Evolutionary conservation across 495 filamentous ascomycete genomes (phyloP), one percentile per base, ranked within the genome.

Genomic region (Gamarada debralockiae): DNA sequence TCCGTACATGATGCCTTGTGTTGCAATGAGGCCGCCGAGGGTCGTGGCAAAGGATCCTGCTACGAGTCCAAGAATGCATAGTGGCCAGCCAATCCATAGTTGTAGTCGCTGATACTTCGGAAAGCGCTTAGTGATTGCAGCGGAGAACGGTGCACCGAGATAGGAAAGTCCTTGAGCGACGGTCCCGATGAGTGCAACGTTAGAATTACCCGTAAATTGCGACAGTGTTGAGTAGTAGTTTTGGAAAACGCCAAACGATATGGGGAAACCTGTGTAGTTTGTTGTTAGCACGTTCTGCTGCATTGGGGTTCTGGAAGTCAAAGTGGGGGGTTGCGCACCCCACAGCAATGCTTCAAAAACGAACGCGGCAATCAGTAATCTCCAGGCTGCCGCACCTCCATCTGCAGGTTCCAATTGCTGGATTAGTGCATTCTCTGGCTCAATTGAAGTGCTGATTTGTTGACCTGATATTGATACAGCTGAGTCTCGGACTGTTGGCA

Each of bases 1-100:
- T 6, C 69, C 69, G 49, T 71, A 71, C 15, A 69, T 56, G 17
- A 67, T 42, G 0, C 69, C 69, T 57, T 71, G 69, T 5, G 69
- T 70, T 5, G 68, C 29, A 24, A 71, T 65, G 6, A 71, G 61
- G 18, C 27, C 52, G 14, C 43, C 47, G 7, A 71, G 48, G 18
- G 58, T 59, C 4, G 55, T 55, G 1, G 60, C 66, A 42, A 71
- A 71, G 10, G 66, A 69, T 12, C 58, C 63, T 0, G 59, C 58
- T 18, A 63, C 37, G 17, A 71, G 59, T 3, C 60, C 62, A 1
- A 54, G 13, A 9, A 67, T 47, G 46, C 62, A 62, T 0, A 64
- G 37, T 3, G 52, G 57, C 60, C 57, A 70, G 18, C 68, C 68
- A 15, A 57, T 33, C 47, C 55, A 65, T 13, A 72, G 65, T 55